Percentiles rank a stretch among this genome's conserved stretches.
These are phyloP conservation scores for Coniochaeta sp. DNA, from an alignment of 2,329 filamentous ascomycete species.

Conservation along the genomic window DNA sequence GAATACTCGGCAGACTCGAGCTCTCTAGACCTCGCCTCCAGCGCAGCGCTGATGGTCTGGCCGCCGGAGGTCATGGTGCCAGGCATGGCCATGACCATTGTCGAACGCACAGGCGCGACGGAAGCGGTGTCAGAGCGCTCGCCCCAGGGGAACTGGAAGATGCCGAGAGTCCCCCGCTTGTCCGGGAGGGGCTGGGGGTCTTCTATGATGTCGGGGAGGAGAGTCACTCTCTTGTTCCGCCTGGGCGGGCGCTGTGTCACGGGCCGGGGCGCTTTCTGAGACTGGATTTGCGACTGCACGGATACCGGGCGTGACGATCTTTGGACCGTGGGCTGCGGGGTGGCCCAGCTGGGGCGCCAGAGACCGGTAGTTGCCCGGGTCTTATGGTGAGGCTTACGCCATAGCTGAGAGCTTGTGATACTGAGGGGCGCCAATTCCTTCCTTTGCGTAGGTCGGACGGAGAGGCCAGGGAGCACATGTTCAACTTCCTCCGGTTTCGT, in stretches of 20 bases:
- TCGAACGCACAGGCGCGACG: conserved; percentile 26
- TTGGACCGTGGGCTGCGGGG: conserved; percentile 14
- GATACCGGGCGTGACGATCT: conserved; percentile 5
- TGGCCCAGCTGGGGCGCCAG: conserved; percentile 22
- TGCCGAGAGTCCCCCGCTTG: conserved; percentile 51
- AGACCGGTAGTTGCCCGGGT: conserved; percentile 15
- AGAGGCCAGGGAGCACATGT: conserved; percentile 20
- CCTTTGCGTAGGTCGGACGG: conserved; percentile 26
- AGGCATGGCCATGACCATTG: conserved; percentile 37
- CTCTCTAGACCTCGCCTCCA: conserved; percentile 26
- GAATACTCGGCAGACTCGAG: conserved; percentile 32
- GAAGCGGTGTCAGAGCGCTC: conserved; percentile 51
- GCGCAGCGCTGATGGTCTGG: conserved; percentile 17
- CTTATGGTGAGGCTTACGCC: conserved; percentile 24
- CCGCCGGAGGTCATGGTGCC: conserved; percentile 41
- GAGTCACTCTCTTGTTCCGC: conserved; percentile 47
- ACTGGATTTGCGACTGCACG: neutral
- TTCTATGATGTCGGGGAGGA: conserved; percentile 56
- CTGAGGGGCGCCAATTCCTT: conserved; percentile 23
- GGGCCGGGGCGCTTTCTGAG: conserved; percentile 28
- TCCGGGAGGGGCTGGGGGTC: conserved; percentile 51
- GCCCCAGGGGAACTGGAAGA: conserved; percentile 61
- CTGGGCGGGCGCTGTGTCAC: conserved; percentile 46
- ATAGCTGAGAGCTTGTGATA: conserved; percentile 29
- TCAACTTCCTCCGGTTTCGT: neutral